Evolutionary conservation across 2,329 filamentous ascomycete genomes (phyloP), one percentile per base, ranked within the genome.

Genomic region (Tympanopsis confertula): DNA sequence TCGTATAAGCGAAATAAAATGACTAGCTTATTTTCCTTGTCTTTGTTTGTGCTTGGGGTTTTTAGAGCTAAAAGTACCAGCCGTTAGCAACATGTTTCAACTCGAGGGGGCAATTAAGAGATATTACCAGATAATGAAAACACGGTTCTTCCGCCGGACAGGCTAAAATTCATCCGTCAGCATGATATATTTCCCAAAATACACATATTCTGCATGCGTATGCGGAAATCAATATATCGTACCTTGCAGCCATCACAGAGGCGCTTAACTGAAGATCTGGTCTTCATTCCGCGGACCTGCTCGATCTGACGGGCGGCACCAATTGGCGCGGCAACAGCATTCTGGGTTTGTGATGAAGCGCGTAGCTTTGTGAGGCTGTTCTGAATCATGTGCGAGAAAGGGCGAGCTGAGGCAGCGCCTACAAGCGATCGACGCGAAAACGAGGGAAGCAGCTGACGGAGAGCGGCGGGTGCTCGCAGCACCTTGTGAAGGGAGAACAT

Each of bases 211-310:
- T 18, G 30, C n/a, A n/a, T n/a, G n/a, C n/a, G n/a, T n/a, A 13
- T 17, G 10, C 12, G 10, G 17, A 33, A 7, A 10, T 13, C 15
- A 13, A 10, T 33, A 10, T 15, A 10, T 13, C 30, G 17, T 33
- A 33, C 30, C 30, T 33, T 33, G 15, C 30, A 33, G 7, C 30
- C 30, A 33, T 33, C 30, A 18, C 30, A 33, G 7, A 33, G 15
- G 10, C 30, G 7, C 30, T 33, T 33, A 33, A 33, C 30, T 13
- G 30, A 33, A 10, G 30, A 33, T 17, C 30, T 10, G 7, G 30
- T 33, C 30, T 33, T 33, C 30, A 33, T 33, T 13, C 30, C 30
- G 10, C 30, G 30, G 15, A 33, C 30, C 30, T 33, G 30, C 30
- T 33, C 30, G 15, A 33, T 13, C 15, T 33, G 30, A 7, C 30